Evolutionary conservation across 371 early-diverging fungal genomes (phyloP).

Genomic region (Zancudomyces culisetae): DNA sequence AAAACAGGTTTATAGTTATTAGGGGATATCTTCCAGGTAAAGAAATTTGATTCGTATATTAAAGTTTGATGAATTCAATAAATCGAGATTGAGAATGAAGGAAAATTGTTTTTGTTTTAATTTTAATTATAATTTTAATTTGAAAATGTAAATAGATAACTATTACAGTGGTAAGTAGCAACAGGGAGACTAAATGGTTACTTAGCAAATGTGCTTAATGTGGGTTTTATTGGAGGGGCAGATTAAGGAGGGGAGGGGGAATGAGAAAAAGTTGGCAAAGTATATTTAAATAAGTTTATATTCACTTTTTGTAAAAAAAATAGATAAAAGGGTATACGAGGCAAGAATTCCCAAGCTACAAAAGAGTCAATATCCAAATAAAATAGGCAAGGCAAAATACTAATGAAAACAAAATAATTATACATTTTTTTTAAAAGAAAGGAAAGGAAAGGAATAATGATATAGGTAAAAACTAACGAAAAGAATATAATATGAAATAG

Average conservation of each 20-base stretch:
- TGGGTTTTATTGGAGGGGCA: too few species aligned
- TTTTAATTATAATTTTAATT: too few species aligned
- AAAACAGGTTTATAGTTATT: background rate
- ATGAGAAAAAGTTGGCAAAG: background rate
- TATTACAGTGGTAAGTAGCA: too few species aligned
- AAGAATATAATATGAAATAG: background rate
- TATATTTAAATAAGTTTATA: background rate
- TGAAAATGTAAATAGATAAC: too few species aligned
- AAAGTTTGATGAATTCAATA: background rate
- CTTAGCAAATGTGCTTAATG: too few species aligned
- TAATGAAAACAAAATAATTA: background rate
- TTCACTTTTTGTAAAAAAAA: too few species aligned
- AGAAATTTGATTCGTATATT: background rate
- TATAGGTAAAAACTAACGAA: background rate
- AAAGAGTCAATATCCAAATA: background rate
- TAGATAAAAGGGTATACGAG: background rate
- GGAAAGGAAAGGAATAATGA: background rate
- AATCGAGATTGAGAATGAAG: too few species aligned
- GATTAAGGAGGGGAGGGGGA: background rate
- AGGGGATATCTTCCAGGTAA: background rate
- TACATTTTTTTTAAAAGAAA: background rate
- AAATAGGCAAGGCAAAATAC: background rate
- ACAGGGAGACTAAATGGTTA: too few species aligned
- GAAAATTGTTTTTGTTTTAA: too few species aligned
- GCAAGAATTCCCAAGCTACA: background rate